Conservation (phyloP, 306 rosid species). For the Spatholobus suberectus region DNA sequence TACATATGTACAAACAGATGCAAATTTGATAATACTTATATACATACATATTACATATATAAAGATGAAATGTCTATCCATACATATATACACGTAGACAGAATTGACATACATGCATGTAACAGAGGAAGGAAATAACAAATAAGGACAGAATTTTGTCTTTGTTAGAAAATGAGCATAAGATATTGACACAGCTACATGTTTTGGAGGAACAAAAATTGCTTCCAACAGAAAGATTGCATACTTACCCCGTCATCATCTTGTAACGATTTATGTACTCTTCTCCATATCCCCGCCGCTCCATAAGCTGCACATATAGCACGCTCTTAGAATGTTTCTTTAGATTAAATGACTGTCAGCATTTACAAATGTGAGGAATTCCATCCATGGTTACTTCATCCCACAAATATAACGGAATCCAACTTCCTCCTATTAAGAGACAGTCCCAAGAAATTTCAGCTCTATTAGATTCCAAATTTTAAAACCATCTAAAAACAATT, state of each 20-base stretch:
- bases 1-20: neutral
- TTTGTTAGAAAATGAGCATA: neutral
- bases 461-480: neutral
- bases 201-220: neutral
- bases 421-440: conserved; percentile 23
- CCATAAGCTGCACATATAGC: conserved; percentile 77
- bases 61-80: neutral
- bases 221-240: conserved; percentile 8
- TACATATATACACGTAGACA: neutral
- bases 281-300: conserved; percentile 84
- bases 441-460: neutral
- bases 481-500: conserved; percentile 1
- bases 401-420: conserved; percentile 23
- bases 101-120: neutral
- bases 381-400: conserved; percentile 4
- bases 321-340: conserved; percentile 39
- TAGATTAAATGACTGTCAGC: conserved; percentile 25
- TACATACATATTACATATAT: neutral
- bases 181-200: neutral
- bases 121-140: neutral
- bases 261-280: conserved; percentile 87
- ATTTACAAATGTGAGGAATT: conserved; percentile 3
- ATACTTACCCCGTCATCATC: conserved; percentile 89
- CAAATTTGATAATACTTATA: neutral
- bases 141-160: neutral